Percentiles rank a stretch among this genome's conserved stretches.
Evolutionary conservation across 805 yeast species (phyloP).

Genomic region (Saccharomycopsis fibuligera): DNA sequence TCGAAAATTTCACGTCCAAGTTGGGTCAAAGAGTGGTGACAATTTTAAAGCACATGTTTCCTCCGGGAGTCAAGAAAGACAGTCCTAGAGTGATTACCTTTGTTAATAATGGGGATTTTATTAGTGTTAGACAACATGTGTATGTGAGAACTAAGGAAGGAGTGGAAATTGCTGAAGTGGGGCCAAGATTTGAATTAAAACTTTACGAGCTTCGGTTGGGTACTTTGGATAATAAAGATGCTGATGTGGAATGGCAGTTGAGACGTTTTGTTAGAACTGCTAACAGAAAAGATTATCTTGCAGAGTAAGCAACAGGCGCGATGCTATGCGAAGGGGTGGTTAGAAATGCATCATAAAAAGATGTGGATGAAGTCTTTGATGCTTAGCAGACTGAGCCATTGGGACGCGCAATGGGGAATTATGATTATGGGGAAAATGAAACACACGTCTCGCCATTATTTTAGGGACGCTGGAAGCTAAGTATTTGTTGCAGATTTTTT

Average conservation of each 20-base stretch:
- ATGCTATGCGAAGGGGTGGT: not conserved
- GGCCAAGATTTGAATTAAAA: slow-evolving; percentile 98
- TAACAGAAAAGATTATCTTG: slow-evolving; percentile 84
- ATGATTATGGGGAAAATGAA: too few species aligned
- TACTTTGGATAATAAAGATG: slow-evolving; percentile 89
- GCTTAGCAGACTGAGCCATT: too few species aligned
- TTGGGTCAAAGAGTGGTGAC: slow-evolving; percentile 79
- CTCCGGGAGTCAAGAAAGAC: slow-evolving; percentile 93
- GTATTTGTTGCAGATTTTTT: too few species aligned
- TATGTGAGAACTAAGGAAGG: slow-evolving; percentile 83
- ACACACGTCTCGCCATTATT: too few species aligned
- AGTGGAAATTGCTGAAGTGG: slow-evolving; percentile 92
- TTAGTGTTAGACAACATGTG: slow-evolving; percentile 91
- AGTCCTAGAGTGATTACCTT: slow-evolving; percentile 89
- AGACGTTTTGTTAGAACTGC: slow-evolving; percentile 94
- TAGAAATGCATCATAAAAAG: too few species aligned
- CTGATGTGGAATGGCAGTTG: slow-evolving; percentile 96
- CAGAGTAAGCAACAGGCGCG: slow-evolving; percentile 1
- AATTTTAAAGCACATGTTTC: slow-evolving; percentile 81
- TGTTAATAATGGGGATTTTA: slow-evolving; percentile 84
- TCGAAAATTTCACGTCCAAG: slow-evolving; percentile 78
- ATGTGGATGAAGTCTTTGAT: too few species aligned
- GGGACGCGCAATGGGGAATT: too few species aligned
- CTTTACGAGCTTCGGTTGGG: slow-evolving; percentile 84
- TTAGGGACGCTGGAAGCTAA: too few species aligned